A percentile compares a stretch with the other conserved stretches of the same genome.
Conservation (phyloP, 192 early-diverging fungal genomes). For the Entomortierella chlamydospora region DNA sequence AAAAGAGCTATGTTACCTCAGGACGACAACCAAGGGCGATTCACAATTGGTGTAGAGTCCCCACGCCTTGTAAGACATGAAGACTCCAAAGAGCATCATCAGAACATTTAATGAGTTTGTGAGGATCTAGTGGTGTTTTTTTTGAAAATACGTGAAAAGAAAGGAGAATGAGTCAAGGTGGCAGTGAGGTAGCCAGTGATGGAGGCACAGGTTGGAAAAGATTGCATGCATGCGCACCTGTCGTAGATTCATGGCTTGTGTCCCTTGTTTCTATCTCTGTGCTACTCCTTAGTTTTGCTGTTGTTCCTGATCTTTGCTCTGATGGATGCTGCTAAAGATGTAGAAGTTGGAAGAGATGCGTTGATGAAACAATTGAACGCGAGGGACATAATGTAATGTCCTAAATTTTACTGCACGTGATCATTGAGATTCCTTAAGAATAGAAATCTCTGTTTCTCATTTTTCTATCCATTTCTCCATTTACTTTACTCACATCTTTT, state of each 20-base stretch:
- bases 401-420: no score
- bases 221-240: slow-evolving; percentile 24
- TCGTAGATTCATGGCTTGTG: slow-evolving; percentile 34
- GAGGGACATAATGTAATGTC: no score
- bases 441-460: background rate
- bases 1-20: slow-evolving; percentile 67
- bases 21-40: slow-evolving; percentile 96
- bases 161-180: no score
- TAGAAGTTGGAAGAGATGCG: no score
- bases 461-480: background rate
- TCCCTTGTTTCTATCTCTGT: background rate
- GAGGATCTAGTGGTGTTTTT: slow-evolving; percentile 25
- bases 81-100: slow-evolving; percentile 90
- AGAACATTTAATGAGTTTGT: slow-evolving; percentile 80
- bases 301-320: background rate
- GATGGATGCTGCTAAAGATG: no score
- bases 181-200: no score
- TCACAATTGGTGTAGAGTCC: slow-evolving; percentile 89
- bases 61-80: slow-evolving; percentile 97
- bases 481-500: background rate
- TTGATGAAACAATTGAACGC: no score
- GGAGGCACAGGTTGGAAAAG: no score
- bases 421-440: no score
- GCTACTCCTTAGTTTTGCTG: background rate
- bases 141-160: no score